A percentile compares a stretch with the other conserved stretches of the same genome.
Evolutionary conservation across 78 protist genomes (phyloP).

Genomic region (Speleostelium caveatum): DNA sequence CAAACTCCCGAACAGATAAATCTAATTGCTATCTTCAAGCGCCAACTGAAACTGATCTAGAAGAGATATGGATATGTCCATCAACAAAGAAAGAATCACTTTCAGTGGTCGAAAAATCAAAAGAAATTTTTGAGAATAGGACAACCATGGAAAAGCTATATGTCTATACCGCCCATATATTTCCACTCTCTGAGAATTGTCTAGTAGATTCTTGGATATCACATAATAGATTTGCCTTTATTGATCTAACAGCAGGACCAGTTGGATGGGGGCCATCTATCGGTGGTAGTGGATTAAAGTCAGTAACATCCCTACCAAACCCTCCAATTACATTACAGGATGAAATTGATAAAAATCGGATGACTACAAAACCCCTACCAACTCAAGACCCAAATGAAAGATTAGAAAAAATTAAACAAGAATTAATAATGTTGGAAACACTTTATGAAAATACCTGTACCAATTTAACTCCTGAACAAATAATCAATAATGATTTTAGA

Average conservation of each 20-base stretch:
- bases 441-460: conserved; percentile 30
- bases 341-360: no score
- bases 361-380: no score
- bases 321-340: conserved; percentile 14
- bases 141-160: conserved; percentile 11
- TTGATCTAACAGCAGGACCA: conserved; percentile 79
- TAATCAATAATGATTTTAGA: no score
- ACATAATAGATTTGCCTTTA: conserved; percentile 62
- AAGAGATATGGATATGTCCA: background rate
- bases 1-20: no score
- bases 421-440: background rate
- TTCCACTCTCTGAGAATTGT: conserved; percentile 30
- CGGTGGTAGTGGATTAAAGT: conserved; percentile 64
- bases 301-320: conserved; percentile 9
- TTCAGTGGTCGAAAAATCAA: conserved; percentile 1
- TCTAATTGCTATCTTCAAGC: background rate
- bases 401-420: conserved; percentile 13
- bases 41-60: background rate
- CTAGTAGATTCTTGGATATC: conserved; percentile 74
- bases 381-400: background rate
- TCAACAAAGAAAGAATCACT: background rate
- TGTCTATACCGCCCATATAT: background rate
- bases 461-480: no score
- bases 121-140: conserved; percentile 4
- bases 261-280: conserved; percentile 76